These are phyloP conservation scores for Tuber brumale DNA, from an alignment of 495 filamentous ascomycete species.

Conservation along the genomic window DNA sequence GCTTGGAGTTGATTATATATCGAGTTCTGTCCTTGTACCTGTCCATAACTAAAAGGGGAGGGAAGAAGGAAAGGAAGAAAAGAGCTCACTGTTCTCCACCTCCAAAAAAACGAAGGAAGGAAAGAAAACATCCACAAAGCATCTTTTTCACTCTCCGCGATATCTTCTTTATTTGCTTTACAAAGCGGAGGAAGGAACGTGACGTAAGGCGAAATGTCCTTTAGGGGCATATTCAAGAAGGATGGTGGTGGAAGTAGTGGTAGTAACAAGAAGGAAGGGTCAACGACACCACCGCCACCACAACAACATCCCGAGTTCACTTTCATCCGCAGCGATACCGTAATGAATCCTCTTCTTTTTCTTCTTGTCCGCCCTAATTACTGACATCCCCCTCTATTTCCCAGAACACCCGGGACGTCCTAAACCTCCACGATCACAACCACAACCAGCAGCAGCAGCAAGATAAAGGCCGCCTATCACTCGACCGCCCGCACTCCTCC, in stretches of 20 bases:
- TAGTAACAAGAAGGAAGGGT: neutral
- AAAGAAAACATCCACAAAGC: neutral
- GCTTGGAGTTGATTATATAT: neutral
- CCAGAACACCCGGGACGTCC: conserved; percentile 47
- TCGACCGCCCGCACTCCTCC: conserved; percentile 17
- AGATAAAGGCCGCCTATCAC: conserved; percentile 38
- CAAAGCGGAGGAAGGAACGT: neutral
- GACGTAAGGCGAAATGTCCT: neutral
- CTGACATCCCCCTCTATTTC: conserved; percentile 45
- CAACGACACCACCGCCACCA: neutral
- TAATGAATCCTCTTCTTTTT: conserved; percentile 13
- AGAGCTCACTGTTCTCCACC: too few species aligned
- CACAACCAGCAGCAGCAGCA: conserved; percentile 31
- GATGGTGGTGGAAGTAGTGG: neutral
- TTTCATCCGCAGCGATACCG: conserved; percentile 76
- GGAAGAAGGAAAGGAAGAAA: neutral
- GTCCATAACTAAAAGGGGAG: neutral
- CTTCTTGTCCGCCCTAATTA: conserved; percentile 42
- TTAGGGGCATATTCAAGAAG: neutral
- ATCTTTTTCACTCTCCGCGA: neutral
- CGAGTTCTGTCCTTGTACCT: neutral
- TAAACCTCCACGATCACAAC: conserved; percentile 44
- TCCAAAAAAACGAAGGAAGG: too few species aligned
- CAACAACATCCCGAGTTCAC: conserved; percentile 58
- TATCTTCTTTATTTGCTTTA: neutral